Conservation (phyloP, 1,284 basidiomycete genomes). For the Taiwanofungus camphoratus region DNA sequence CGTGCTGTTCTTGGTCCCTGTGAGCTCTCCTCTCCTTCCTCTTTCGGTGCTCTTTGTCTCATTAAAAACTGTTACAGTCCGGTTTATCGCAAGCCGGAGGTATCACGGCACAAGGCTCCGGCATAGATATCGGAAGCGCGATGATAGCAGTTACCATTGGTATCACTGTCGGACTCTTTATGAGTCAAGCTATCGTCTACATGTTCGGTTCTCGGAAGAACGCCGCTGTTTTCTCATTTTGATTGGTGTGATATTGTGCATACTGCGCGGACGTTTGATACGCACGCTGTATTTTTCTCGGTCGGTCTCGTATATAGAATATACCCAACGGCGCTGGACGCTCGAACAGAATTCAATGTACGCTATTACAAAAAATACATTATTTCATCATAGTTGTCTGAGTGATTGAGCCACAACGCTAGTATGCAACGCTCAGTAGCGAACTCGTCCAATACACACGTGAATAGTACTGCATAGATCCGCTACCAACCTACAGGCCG, state of each 20-base stretch:
- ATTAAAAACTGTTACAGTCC: conserved; percentile 42
- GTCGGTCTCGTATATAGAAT: too few relatives aligned
- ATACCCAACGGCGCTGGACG: too few relatives aligned
- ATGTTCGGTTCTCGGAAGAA: conserved; percentile 82
- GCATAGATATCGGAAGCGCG: conserved; percentile 70
- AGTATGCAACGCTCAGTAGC: too few relatives aligned
- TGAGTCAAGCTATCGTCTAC: conserved; percentile 81
- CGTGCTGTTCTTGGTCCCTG: conserved; percentile 79
- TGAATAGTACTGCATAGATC: too few relatives aligned
- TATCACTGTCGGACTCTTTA: conserved; percentile 84
- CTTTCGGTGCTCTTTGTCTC: not conserved
- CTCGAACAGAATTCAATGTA: too few relatives aligned
- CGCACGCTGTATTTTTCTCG: too few relatives aligned
- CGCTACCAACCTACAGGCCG: too few relatives aligned
- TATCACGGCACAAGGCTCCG: conserved; percentile 61
- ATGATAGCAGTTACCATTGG: conserved; percentile 89
- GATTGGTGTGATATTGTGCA: conserved; percentile 13
- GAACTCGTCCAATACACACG: too few relatives aligned
- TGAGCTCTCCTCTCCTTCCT: conserved; percentile 32
- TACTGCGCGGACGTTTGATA: too few relatives aligned
- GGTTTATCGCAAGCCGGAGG: conserved; percentile 85
- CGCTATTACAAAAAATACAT: too few relatives aligned
- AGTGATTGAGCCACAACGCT: too few relatives aligned
- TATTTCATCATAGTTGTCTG: too few relatives aligned
- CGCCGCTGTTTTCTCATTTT: conserved; percentile 80